A percentile compares a stretch with the other conserved stretches of the same genome.
Conservation (phyloP, 2,329 filamentous ascomycete species). For the Magnaporthiopsis rhizophila region DNA sequence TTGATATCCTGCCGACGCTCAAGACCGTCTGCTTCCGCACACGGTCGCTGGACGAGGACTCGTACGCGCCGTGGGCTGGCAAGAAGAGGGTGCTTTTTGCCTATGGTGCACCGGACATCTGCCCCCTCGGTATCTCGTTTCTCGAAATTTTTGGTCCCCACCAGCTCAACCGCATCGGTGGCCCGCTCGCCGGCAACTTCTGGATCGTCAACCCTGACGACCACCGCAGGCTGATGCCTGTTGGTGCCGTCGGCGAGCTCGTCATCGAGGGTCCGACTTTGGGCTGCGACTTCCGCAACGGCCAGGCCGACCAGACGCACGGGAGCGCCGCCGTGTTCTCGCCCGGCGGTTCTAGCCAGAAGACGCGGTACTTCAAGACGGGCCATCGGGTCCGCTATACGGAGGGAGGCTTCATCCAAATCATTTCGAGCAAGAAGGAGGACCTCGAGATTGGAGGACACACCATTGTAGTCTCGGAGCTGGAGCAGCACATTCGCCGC, state of each 20-base stretch:
- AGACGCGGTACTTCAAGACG: slow-evolving; percentile 37
- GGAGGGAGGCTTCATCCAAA: slow-evolving; percentile 39
- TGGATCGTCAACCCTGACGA: slow-evolving; percentile 47
- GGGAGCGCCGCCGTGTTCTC: slow-evolving; percentile 15
- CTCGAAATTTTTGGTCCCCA: slow-evolving; percentile 30
- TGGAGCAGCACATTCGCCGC: slow-evolving; percentile 39
- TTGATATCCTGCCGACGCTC: slow-evolving; percentile 28
- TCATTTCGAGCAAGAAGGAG: slow-evolving; percentile 35
- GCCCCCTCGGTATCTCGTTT: slow-evolving; percentile 42
- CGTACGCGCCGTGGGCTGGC: slow-evolving; percentile 36
- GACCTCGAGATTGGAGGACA: slow-evolving; percentile 31
- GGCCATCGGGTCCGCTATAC: slow-evolving; percentile 42
- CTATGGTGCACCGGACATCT: slow-evolving; percentile 44
- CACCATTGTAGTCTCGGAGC: slow-evolving; percentile 31
- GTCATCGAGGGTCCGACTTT: slow-evolving; percentile 50
- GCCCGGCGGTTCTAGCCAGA: slow-evolving; percentile 16
- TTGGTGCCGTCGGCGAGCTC: slow-evolving; percentile 50
- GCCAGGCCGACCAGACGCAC: slow-evolving; percentile 20
- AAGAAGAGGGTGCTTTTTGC: slow-evolving; percentile 38
- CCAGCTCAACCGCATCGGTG: slow-evolving; percentile 34
- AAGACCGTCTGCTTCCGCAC: slow-evolving; percentile 38
- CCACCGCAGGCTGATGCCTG: slow-evolving; percentile 39
- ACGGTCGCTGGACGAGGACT: slow-evolving; percentile 40
- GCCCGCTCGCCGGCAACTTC: slow-evolving; percentile 40
- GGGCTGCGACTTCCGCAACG: slow-evolving; percentile 29